Conservation (phyloP, 345 rosid genomes). For the Cardamine resedifolia region DNA sequence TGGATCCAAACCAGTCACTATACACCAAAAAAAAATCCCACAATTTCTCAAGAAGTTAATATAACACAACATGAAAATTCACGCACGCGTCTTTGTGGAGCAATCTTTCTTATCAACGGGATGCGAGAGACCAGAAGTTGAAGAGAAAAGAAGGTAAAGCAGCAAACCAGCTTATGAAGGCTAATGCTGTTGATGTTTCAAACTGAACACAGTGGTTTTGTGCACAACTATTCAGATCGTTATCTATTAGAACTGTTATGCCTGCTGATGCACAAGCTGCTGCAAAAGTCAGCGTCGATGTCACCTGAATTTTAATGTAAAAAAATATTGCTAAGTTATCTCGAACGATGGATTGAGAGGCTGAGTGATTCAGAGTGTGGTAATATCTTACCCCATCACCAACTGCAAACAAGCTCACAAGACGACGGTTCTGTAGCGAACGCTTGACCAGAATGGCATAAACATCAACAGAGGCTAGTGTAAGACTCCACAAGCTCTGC, state of each 20-base stretch:
- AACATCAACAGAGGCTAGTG: constrained; percentile 58
- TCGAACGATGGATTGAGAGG: not conserved
- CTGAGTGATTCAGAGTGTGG: not conserved
- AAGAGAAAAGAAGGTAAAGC: constrained; percentile 64
- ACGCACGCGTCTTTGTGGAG: not conserved
- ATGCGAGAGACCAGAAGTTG: constrained; percentile 81
- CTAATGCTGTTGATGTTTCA: constrained; percentile 73
- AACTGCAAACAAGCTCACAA: constrained; percentile 55
- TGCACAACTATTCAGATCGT: constrained; percentile 54
- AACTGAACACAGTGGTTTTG: constrained; percentile 64
- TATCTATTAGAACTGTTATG: constrained; percentile 64
- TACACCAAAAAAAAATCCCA: constrained; percentile 6
- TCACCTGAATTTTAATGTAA: constrained; percentile 44
- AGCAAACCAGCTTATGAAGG: constrained; percentile 75
- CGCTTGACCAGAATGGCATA: constrained; percentile 73
- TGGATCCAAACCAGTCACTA: constrained; percentile 31
- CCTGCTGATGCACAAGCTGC: constrained; percentile 93
- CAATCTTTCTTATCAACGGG: constrained; percentile 38
- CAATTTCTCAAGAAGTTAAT: not conserved
- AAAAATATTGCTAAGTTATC: not conserved
- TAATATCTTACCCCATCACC: constrained; percentile 79
- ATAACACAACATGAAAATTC: constrained; percentile 12
- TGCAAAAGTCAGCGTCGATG: constrained; percentile 74
- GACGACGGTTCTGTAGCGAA: constrained; percentile 52
- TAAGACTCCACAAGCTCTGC: constrained; percentile 82